A percentile compares a stretch with the other conserved stretches of the same genome.
Evolutionary conservation across 208 protist genomes (phyloP).

Genomic region (Crithidia acanthocephali): DNA sequence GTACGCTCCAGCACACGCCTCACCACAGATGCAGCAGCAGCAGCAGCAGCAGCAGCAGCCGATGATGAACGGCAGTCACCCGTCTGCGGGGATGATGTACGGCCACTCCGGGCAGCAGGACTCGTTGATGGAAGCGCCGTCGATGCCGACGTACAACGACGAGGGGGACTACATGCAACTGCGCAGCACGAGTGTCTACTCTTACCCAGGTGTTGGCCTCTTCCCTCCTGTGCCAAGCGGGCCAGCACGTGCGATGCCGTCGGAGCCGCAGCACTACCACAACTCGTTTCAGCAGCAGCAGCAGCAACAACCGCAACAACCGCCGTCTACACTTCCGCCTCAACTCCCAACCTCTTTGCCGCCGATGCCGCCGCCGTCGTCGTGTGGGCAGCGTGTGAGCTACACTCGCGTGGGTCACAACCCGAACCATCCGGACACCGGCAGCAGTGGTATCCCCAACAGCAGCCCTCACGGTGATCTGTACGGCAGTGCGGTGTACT

Average conservation of each 20-base stretch:
- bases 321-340: no score
- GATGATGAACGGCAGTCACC: neutral
- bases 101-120: neutral
- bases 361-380: neutral
- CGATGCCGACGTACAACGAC: neutral
- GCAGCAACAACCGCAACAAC: neutral
- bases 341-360: neutral
- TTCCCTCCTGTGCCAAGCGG: neutral
- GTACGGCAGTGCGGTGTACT: slow-evolving; percentile 4
- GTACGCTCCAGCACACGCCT: slow-evolving; percentile 1
- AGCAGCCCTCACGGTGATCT: neutral
- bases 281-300: no score
- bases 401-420: neutral
- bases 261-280: neutral
- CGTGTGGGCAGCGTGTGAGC: neutral
- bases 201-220: neutral
- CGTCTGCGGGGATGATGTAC: neutral
- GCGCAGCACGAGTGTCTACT: neutral
- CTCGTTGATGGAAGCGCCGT: neutral
- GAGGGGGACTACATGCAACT: neutral
- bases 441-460: neutral
- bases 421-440: neutral
- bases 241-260: neutral
- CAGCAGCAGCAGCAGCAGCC: neutral
- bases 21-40: no score